phyloP scores from a whole-genome alignment of 1,284 basidiomycete species.

The Apiotrichum mycotoxinovorans region DNA sequence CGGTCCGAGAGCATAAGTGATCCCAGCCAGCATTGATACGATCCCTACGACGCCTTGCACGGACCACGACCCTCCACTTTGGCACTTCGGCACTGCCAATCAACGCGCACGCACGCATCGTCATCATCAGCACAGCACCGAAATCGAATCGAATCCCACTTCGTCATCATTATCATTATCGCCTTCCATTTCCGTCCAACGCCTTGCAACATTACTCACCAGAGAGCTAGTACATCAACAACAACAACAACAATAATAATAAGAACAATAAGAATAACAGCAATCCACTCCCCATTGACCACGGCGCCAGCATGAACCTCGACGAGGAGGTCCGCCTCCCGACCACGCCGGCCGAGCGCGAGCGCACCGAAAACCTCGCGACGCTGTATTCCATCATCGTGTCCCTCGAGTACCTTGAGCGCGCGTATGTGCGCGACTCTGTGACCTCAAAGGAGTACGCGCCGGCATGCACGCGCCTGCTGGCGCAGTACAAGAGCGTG shows the following conservation, averaged over 20 bases:
- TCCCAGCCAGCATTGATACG: too few relatives aligned
- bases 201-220: background rate
- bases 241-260: background rate
- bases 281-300: too few relatives aligned
- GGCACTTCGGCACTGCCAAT: too few relatives aligned
- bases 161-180: background rate
- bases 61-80: too few relatives aligned
- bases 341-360: slow-evolving; percentile 81
- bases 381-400: slow-evolving; percentile 91
- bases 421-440: slow-evolving; percentile 90
- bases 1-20: too few relatives aligned
- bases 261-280: too few relatives aligned
- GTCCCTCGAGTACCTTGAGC: slow-evolving; percentile 87
- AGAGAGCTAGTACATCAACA: background rate
- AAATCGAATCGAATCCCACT: background rate
- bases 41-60: too few relatives aligned
- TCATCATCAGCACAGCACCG: background rate
- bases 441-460: slow-evolving; percentile 92
- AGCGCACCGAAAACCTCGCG: slow-evolving; percentile 80
- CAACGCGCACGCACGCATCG: too few relatives aligned
- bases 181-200: background rate
- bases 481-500: slow-evolving; percentile 97
- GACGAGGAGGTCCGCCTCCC: slow-evolving; percentile 92
- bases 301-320: slow-evolving; percentile 53
- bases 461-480: slow-evolving; percentile 83